Evolutionary conservation across 1,139 yeast genomes (phyloP).

Genomic region (Debaryomyces sp.): DNA sequence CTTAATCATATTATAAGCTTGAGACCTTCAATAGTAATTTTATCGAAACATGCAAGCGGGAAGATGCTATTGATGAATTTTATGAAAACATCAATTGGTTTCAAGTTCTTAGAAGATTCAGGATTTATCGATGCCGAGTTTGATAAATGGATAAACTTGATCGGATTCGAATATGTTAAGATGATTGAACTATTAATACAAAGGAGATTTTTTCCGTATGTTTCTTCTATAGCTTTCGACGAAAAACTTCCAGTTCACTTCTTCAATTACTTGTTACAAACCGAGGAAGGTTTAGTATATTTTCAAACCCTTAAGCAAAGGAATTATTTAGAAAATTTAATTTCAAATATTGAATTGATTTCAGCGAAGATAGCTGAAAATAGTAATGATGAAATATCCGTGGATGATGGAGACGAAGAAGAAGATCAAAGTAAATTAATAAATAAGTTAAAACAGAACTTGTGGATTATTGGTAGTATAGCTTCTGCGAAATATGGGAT

Average conservation of each 20-base stretch:
- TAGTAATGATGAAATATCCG: conserved; percentile 3
- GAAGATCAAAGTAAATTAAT: not conserved
- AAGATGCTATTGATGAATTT: conserved; percentile 29
- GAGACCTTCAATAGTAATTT: conserved; percentile 35
- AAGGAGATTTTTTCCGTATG: conserved; percentile 30
- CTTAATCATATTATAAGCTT: conserved; percentile 30
- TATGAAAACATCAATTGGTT: conserved; percentile 36
- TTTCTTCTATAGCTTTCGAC: conserved; percentile 11
- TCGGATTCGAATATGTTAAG: conserved; percentile 25
- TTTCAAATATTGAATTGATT: conserved; percentile 23
- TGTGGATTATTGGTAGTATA: conserved; percentile 89
- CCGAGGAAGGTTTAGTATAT: conserved; percentile 72
- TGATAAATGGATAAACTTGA: conserved; percentile 28
- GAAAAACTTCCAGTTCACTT: conserved; percentile 62
- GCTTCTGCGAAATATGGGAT: conserved; percentile 73
- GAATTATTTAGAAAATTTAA: conserved; percentile 28
- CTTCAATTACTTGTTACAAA: conserved; percentile 76
- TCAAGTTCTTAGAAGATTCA: conserved; percentile 34
- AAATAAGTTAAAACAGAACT: conserved; percentile 58
- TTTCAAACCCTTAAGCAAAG: conserved; percentile 30
- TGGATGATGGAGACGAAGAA: conserved; percentile 4
- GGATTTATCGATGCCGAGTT: conserved; percentile 39
- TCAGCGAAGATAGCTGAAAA: conserved; percentile 11
- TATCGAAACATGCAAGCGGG: conserved; percentile 30
- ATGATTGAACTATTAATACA: conserved; percentile 27